Conservation (phyloP, 1,139 yeast species). For the Yamadazyma songkhlaensis region DNA sequence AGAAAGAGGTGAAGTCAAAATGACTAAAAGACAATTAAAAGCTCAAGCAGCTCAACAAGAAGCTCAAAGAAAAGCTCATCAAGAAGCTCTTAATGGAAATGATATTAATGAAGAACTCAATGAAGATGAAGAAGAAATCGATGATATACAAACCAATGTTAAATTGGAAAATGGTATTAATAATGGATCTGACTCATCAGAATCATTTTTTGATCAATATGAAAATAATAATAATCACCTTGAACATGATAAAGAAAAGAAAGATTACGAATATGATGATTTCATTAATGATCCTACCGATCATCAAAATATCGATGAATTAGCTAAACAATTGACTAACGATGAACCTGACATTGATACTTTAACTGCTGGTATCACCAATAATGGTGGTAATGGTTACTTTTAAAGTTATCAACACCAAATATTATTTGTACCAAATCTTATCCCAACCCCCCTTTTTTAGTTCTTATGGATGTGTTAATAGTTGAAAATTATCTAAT, state of each 20-base stretch:
- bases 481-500: slow-evolving; percentile 2
- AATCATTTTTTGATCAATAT: slow-evolving; percentile 14
- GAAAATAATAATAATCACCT: slow-evolving; percentile 2
- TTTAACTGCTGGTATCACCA: slow-evolving; percentile 30
- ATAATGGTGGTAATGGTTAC: slow-evolving; percentile 15
- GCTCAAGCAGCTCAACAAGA: slow-evolving; percentile 18
- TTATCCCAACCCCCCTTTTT: slow-evolving; percentile 3
- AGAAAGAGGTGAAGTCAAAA: slow-evolving; percentile 53
- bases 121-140: slow-evolving; percentile 3
- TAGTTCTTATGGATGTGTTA: slow-evolving; percentile 12
- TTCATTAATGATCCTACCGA: slow-evolving; percentile 20
- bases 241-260: slow-evolving; percentile 4
- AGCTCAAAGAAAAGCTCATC: slow-evolving; percentile 5
- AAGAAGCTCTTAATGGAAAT: background rate
- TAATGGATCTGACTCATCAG: slow-evolving; percentile 10
- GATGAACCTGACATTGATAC: slow-evolving; percentile 33
- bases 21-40: slow-evolving; percentile 36
- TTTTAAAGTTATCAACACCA: too few species aligned
- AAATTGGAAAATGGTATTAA: slow-evolving; percentile 3
- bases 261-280: slow-evolving; percentile 31
- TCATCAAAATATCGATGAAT: slow-evolving; percentile 21
- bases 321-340: slow-evolving; percentile 26
- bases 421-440: too few species aligned
- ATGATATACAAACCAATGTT: slow-evolving; percentile 7
- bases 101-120: background rate